Base-by-base conservation (phyloP, 192 early-diverging fungal species). In the Rhizophagus prolifer region DNA sequence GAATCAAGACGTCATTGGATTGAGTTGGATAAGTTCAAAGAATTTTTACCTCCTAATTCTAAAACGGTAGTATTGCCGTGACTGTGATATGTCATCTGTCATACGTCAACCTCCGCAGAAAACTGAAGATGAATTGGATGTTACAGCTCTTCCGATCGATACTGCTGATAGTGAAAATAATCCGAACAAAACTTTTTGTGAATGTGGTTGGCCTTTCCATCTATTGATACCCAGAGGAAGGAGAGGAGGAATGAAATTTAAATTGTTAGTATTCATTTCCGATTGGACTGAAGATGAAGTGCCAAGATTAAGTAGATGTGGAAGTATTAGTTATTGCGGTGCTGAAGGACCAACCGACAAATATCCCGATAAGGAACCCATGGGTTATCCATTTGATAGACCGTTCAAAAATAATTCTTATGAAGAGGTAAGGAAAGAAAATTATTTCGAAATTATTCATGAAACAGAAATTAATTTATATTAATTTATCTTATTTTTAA, bases 151-250 rank as follows among this genome's bases (percentile, higher is more conserved):
- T 47, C n/a, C 25, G 6, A 6, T n/a, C 3, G 41, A 13, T 12
- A 46, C 41, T 31, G 3, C 31, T 31, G 31, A 31, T 31, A 31
- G 3, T 5, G 12, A 14, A 0, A 9, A 36, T 36, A 6, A 36
- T 31, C 13, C 21, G 34, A 69, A 46, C 9, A 69, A 47, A 31
- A 31, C 31, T 2, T 70, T 44, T 70, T 70, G 68, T 70, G 68
- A 70, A 8, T 70, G 68, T 13, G 68, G 68, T 47, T 70, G 68
- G 68, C 68, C 68, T 26, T 70, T 50, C 68, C 68, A 70, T 70
- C n/a, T 70, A 14, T 1, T 70, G 6, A 9, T 70, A 0, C 68
- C 68, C 25, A 38, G 44, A 47, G 44, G 68, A 28, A 23, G 21
- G 5, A 30, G 5, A 25, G 44, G 23, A 44, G 68, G 68, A 25